phyloP scores from a whole-genome alignment of 345 rosid genomes.

The Boechera divaricarpa region DNA sequence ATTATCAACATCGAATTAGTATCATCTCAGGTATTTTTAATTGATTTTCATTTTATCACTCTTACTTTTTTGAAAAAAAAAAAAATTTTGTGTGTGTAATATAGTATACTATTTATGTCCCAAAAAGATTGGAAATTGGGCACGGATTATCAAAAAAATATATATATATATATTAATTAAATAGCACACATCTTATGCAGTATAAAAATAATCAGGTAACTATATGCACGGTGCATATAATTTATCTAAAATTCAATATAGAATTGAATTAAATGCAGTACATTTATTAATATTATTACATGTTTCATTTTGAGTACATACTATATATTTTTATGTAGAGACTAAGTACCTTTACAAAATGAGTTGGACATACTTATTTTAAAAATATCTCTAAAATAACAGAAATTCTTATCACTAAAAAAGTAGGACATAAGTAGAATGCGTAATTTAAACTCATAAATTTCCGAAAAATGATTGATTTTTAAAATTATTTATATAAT shows the following conservation, averaged over 20 bases:
- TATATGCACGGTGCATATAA: background rate
- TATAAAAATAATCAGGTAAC: background rate
- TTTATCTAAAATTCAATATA: background rate
- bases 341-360: background rate
- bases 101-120: background rate
- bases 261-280: background rate
- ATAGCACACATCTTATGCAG: background rate
- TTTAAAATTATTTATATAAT: background rate
- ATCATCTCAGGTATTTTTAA: conserved; percentile 4
- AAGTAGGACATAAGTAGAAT: background rate
- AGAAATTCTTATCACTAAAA: background rate
- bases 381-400: background rate
- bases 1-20: conserved; percentile 6
- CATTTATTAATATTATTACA: background rate
- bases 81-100: background rate
- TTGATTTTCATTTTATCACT: background rate
- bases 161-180: background rate
- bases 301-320: background rate
- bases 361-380: background rate
- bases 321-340: background rate
- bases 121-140: background rate
- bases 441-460: background rate
- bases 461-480: background rate
- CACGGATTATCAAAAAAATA: background rate
- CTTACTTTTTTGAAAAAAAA: background rate